Base-by-base conservation (phyloP, 306 rosid species). In the Dicorynia guianensis region DNA sequence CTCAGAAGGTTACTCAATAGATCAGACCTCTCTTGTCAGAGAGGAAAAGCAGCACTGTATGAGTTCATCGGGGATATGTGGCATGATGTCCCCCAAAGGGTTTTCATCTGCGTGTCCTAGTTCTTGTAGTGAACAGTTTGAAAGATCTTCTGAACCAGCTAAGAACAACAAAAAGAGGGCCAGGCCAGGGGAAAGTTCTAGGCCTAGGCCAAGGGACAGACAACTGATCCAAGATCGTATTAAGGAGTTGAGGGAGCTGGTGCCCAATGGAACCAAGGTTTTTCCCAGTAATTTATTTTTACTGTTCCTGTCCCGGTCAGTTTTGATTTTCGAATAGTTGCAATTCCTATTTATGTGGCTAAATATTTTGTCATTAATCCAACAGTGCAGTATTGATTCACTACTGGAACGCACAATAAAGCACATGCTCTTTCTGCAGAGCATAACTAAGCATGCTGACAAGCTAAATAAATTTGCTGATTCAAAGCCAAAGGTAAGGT, bases 161-260 rank as follows among this genome's bases (percentile, higher is more conserved):
- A 95, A 90, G 83, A 92, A 85, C 81, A 89, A 80, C 74, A 96
- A 93, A 82, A 95, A 93, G 88, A 90, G 96, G 80, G 90, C 96
- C 39, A 84, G 93, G 75, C 93, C 97, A 2, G 97, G 99, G 62
- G 99, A 92, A 81, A 90, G 83, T 82, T 81, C 90, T 81, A 90
- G 96, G 82, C 99, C 99, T 50, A 88, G 99, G 79, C 99, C 98
- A 34, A 90, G 99, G 89, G 99, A 96, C 84, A 84, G 99, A 68
- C 99, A 96, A 76, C 84, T 96, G 85, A 96, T 96, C 79, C 99
- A 96, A 83, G 99, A 96, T 73, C 99, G 99, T 19, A 92, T 96
- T 12, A 93, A 96, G 81, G 99, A 96, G 78, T 86, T 96, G 71
- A 86, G 99, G 75, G 98, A 96, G 73, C 82, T 96, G 64, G 97